phyloP scores from a whole-genome alignment of 345 rosid species.

The Rhizophora mangle region DNA sequence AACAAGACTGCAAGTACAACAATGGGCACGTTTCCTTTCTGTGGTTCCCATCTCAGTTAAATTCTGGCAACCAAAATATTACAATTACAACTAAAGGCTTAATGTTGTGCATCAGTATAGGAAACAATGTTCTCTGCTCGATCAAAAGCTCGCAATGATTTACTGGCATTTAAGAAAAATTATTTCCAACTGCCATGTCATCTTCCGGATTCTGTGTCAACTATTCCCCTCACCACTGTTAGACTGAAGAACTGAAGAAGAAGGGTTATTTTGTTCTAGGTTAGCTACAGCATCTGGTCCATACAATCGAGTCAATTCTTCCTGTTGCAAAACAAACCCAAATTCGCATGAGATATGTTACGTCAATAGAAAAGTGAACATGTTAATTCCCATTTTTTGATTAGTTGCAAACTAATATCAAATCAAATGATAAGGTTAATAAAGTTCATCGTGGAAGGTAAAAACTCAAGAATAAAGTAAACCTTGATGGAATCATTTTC shows the following conservation, averaged over 20 bases:
- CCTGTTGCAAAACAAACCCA: conserved; percentile 43
- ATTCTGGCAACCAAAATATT: conserved; percentile 1
- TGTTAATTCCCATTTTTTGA: background rate
- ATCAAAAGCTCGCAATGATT: conserved; percentile 5
- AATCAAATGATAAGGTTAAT: background rate
- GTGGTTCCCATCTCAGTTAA: conserved; percentile 6
- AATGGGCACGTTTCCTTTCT: background rate
- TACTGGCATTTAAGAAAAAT: conserved; percentile 12
- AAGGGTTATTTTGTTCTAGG: conserved; percentile 47
- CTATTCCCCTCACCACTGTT: conserved; percentile 39
- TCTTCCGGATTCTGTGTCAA: conserved; percentile 12
- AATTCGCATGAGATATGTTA: background rate
- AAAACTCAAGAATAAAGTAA: background rate
- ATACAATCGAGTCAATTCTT: conserved; percentile 57
- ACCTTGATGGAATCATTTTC: conserved; percentile 90
- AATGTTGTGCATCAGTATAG: conserved; percentile 24
- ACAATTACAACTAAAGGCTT: conserved; percentile 5
- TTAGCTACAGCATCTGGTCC: conserved; percentile 76
- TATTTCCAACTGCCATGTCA: background rate
- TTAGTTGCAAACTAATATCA: background rate
- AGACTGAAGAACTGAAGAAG: conserved; percentile 27
- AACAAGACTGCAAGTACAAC: background rate
- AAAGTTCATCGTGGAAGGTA: background rate
- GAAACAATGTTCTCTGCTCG: conserved; percentile 18
- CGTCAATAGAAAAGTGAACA: background rate